Conservation (phyloP, 306 rosid species). For the Vicia villosa region DNA sequence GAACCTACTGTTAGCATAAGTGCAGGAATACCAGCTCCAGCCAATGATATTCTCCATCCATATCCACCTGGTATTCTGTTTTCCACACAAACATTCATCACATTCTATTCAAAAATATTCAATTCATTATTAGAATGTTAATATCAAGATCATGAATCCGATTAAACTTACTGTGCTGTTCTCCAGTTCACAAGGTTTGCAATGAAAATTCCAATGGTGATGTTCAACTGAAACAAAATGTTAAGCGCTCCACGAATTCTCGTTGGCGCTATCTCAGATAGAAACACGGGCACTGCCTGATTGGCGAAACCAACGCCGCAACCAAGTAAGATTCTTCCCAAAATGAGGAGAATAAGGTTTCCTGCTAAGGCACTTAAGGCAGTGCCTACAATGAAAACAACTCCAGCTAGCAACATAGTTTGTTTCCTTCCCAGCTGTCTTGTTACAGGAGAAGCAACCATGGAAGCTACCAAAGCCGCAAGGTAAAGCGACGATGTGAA, state of each 20-base stretch:
- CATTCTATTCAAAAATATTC: not conserved
- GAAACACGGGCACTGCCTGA: slow-evolving; percentile 72
- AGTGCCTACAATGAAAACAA: slow-evolving; percentile 62
- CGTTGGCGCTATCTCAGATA: slow-evolving; percentile 75
- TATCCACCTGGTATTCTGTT: slow-evolving; percentile 55
- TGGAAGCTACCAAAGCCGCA: slow-evolving; percentile 65
- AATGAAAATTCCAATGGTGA: slow-evolving; percentile 64
- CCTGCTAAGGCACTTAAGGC: slow-evolving; percentile 50
- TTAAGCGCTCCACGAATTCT: slow-evolving; percentile 72
- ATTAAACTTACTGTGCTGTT: slow-evolving; percentile 47
- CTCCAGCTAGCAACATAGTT: slow-evolving; percentile 74
- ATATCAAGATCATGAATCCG: not conserved
- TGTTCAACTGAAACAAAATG: slow-evolving; percentile 64
- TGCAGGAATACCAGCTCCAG: slow-evolving; percentile 57
- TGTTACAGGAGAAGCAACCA: slow-evolving; percentile 60
- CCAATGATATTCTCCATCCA: slow-evolving; percentile 78
- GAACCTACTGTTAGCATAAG: slow-evolving; percentile 44
- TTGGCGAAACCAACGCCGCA: slow-evolving; percentile 85
- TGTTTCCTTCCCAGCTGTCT: slow-evolving; percentile 56
- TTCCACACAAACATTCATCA: not conserved
- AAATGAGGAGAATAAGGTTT: slow-evolving; percentile 52
- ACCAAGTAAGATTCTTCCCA: slow-evolving; percentile 67
- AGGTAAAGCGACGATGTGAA: slow-evolving; percentile 89
- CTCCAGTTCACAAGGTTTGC: slow-evolving; percentile 59
- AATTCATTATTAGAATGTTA: not conserved